phyloP scores from a whole-genome alignment of 306 rosid genomes.

The Quercus mongolica region DNA sequence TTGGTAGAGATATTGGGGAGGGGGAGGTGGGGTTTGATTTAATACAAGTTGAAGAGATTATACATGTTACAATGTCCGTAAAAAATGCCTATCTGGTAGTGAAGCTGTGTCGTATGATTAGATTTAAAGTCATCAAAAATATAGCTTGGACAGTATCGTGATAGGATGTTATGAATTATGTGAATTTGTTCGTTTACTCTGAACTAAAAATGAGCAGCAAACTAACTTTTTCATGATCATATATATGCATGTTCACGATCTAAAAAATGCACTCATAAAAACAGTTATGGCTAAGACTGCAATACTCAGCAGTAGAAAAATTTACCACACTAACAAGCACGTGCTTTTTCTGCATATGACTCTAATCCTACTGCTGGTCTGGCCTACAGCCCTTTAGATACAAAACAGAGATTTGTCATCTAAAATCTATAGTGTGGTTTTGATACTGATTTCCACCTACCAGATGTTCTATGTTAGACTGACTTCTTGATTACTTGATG shows the following conservation, averaged over 20 bases:
- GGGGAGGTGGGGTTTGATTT: no score
- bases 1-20: no score
- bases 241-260: no score
- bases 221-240: no score
- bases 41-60: background rate
- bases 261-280: no score
- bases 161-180: background rate
- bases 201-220: background rate
- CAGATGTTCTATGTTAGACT: background rate
- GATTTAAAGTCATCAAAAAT: background rate
- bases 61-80: background rate
- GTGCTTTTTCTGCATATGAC: background rate
- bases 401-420: background rate
- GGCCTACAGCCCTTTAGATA: background rate
- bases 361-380: background rate
- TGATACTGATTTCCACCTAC: background rate
- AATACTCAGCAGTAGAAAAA: background rate
- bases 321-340: background rate
- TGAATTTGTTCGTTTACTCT: background rate
- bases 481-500: slow-evolving; percentile 27
- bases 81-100: background rate
- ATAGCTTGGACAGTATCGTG: background rate
- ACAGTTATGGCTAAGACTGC: no score
- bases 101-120: background rate
- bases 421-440: background rate